Evolutionary conservation across 2,329 filamentous ascomycete genomes (phyloP), one percentile per base, ranked within the genome.

Genomic region (Talaromyces amestolkiae): DNA sequence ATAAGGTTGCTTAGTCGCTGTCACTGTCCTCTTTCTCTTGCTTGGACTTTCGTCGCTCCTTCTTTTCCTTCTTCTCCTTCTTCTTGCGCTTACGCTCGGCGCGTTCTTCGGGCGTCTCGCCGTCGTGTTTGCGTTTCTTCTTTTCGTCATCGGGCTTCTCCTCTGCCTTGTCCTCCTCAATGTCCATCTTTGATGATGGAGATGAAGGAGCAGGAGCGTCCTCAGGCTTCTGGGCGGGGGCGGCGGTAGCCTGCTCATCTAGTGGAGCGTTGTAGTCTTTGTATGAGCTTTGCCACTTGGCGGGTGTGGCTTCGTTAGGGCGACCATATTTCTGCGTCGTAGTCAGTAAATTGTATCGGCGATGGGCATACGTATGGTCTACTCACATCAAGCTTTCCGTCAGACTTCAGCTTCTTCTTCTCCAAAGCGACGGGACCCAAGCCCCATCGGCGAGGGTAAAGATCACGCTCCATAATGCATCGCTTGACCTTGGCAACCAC

Each of bases 391-490:
- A 99, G 90, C 83, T 97, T 97, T 80, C 95, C 95, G 72, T 92
- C 91, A 62, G 93, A 92, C 88, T 98, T 98, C 85, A 99, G 89
- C 88, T 98, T 97, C 91, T 99, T 99, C 89, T 99, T 99, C 86
- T 98, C 93, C 58, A 90, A 82, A 59, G 95, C 95, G 67, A 94
- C 89, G 62, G 95, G 94, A 68, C 95, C 95, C 76, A 98, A 87
- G 71, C 95, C 95, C 95, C 95, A 99, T 84, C 94, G 86, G 78
- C 93, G 87, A 69, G 95, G 95, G 86, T 99, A 99, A 66, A 98
- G 86, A 78, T 98, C 95, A 74, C 95, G 91, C 86, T 99, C 95
- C 95, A 99, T 99, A 80, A 99, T 99, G 81, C 93, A 97, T 74
- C 95, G 90, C 89, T 99, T 99, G 78, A 99, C 92, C 86, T 97